Evolutionary conservation across 441 rosid genomes (phyloP), one percentile per base, ranked within the genome.

Genomic region (Pelargonium cotyledonis): DNA sequence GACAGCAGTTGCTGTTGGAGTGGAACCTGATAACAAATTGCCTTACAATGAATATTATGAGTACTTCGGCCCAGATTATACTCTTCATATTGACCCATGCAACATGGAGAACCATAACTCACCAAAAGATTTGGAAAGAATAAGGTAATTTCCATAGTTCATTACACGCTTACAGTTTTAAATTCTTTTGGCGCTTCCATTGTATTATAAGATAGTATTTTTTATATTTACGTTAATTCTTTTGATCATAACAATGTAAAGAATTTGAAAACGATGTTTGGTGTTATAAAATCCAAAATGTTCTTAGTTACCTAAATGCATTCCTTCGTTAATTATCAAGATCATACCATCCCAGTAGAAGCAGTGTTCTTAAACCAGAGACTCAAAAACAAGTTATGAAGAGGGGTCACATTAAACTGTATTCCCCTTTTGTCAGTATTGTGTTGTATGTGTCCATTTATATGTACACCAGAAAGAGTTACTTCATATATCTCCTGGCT

Each of bases 1-100:
- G 99, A 91, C 99, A 66, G 99, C 99, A 29, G 94, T 95, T 65
- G 97, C 99, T 4, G 96, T 95, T 75, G 96, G 92, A 66, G 92
- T 92, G 35, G 97, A 91, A 80, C 99, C 99, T 58, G 95, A 90
- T 73, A 90, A 95, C 75, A 78, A 85, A 69, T 81, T 95, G 77
- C 98, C 97, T 6, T 88, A 83, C 84, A 95, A 89, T 76, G 97
- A 95, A 71, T 95, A 95, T 77, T 89, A 78, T 19, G 97, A 90
- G 85, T 95, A 95, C 79, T 95, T 90, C 68, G 97, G 97, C 21
- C 99, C 97, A 19, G 96, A 95, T 64, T 95, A 91, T 77, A 84
- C 89, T 6, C 99, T 95, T 79, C 99, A 90, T 70, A 84, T 90
- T 49, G 96, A 84, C 29, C 96, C 97, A 21, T 58, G 85, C 65